Evolutionary conservation across 352 stramenopile species (phyloP), one percentile per base, ranked within the genome.

Genomic region (Phytophthora idaei): DNA sequence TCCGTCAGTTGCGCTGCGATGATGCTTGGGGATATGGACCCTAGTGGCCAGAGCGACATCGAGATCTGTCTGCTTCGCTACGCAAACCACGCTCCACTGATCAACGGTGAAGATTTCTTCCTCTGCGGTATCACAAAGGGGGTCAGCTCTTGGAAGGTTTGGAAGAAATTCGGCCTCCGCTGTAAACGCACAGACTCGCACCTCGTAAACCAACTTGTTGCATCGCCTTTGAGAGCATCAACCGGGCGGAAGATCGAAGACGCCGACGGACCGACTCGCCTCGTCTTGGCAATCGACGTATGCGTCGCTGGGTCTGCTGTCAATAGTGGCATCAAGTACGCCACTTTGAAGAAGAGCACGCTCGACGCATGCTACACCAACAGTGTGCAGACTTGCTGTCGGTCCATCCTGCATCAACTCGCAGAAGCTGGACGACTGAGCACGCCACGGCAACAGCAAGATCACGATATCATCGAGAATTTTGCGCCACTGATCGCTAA

Each of bases 11-110:
- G 79, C 47, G 80, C 87, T 39, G 81, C 70, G 2, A 21, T 87
- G 12, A 56, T 89, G 70, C 44, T 77, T 32, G 61, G 69, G 1
- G 61, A 76, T 41, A 57, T 57, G 9, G 54, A 62, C 8, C 44
- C 28, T 7, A 32, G 14, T 34, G 34, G 51, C 12, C 61, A 67
- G 42, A 61, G 12, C n/a, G 56, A 71, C 12, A 76, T 95, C 8
- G 71, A 89, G 12, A 78, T 93, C 46, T 83, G 81, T 34, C 41
- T 95, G 29, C 60, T 93, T 17, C 85, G 87, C 10, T 95, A 85
- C 36, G 81, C 76, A 37, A 95, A 95, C 29, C 85, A 95, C 61
- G 69, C 87, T 1, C 87, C 87, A 6, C 54, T 95, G 12, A 46
- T 93, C 51, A 88, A 79, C 42, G 52, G 64, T 3, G 81, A 90